These are phyloP conservation scores for Solanum peruvianum DNA, from an alignment of 257 asterid genomes.

Conservation along the genomic window DNA sequence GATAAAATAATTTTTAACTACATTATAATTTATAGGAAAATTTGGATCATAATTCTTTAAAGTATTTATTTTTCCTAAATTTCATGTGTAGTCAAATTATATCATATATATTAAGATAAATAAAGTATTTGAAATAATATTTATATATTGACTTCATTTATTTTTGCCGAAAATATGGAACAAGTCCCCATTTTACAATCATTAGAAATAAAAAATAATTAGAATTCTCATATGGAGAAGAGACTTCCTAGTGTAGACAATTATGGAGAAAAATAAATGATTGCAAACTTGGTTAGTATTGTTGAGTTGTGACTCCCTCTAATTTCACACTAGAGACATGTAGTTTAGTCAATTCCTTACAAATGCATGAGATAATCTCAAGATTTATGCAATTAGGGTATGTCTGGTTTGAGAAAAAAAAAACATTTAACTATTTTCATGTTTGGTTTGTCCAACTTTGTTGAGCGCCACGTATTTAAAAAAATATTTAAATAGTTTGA, in stretches of 20 bases:
- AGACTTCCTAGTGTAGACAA: background rate
- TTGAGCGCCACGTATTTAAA: no score
- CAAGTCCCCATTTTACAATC: background rate
- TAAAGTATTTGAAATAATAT: background rate
- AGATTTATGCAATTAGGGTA: background rate
- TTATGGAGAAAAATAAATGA: background rate
- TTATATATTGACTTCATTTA: background rate
- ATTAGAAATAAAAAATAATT: no score
- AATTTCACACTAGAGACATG: background rate
- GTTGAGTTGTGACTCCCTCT: background rate
- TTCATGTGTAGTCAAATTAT: no score
- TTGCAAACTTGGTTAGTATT: no score
- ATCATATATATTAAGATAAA: background rate
- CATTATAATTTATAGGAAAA: no score
- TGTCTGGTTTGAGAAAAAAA: background rate
- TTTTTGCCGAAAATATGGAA: background rate
- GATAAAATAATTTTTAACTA: no score
- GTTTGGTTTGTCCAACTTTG: no score
- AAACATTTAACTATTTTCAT: no score
- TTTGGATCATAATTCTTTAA: background rate
- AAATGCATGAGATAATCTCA: background rate
- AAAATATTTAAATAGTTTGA: no score
- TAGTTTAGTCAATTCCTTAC: background rate
- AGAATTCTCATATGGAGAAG: background rate
- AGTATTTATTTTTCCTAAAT: background rate